These are phyloP conservation scores for Cercospora brassicicola DNA, from an alignment of 2,329 filamentous ascomycete species.

Conservation along the genomic window DNA sequence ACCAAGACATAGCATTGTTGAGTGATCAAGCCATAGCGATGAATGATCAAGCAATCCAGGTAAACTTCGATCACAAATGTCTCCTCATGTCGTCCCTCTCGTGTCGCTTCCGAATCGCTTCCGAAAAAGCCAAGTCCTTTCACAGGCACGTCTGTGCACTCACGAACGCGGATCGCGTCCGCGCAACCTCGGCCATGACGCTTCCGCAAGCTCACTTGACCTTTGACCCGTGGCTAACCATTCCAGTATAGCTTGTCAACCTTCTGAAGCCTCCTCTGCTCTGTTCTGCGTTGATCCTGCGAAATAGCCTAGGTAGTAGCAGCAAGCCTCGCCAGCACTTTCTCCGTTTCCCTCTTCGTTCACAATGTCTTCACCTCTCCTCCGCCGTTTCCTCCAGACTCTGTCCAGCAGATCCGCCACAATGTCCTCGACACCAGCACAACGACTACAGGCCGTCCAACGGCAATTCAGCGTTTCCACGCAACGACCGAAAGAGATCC, in stretches of 20 bases:
- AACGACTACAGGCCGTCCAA: slow-evolving; percentile 33
- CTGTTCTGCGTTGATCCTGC: slow-evolving; percentile 4
- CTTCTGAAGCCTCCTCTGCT: slow-evolving; percentile 2
- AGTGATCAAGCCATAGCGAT: background rate
- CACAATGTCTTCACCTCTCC: slow-evolving; percentile 27
- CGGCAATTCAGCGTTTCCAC: slow-evolving; percentile 53
- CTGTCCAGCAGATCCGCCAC: slow-evolving; percentile 24
- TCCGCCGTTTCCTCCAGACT: slow-evolving; percentile 29
- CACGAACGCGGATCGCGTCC: background rate
- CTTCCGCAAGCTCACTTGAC: background rate
- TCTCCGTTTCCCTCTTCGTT: background rate
- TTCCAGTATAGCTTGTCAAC: slow-evolving; percentile 14
- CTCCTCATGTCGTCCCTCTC: background rate
- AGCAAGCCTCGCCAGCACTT: background rate
- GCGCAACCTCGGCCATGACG: slow-evolving; percentile 11
- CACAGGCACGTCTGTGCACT: background rate
- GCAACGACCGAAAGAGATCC: slow-evolving; percentile 63
- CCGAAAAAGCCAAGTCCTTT: slow-evolving; percentile 1
- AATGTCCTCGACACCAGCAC: slow-evolving; percentile 31
- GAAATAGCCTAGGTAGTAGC: slow-evolving; percentile 11
- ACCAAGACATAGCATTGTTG: background rate
- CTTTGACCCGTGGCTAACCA: slow-evolving; percentile 14
- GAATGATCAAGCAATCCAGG: background rate
- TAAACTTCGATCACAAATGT: background rate
- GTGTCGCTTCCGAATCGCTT: slow-evolving; percentile 3